Evolutionary conservation across 768 basidiomycete genomes (phyloP), one percentile per base, ranked within the genome.

Genomic region (Termitomyces sp.): DNA sequence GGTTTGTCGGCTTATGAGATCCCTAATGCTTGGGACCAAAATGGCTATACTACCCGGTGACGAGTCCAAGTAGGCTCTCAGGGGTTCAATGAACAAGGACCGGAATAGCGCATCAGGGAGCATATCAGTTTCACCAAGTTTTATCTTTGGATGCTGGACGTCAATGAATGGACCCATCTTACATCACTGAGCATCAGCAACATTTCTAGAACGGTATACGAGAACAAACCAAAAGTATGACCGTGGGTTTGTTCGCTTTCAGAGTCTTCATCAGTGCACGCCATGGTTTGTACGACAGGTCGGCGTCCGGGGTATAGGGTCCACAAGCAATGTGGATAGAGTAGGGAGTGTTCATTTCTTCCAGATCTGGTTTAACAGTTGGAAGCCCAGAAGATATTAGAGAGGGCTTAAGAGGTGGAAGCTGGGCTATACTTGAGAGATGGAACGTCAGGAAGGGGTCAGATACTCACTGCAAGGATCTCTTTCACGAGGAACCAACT

Each of bases 131-230:
- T 93, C 89, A 6, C 96, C 97, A 4, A 76, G 72, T 68, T 84
- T 87, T 63, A 98, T 82, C 53, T 78, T 75, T 2, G 89, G 83
- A 69, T 98, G 93, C 18, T 79, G 70, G 0, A 82, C 72, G 63
- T 98, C 94, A 45, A 98, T 74, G 69, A 98, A 99, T 1, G 97
- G 97, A 0, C 97, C 97, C 33, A 93, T 73, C 96, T 99, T 0
- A 45, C 11, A 16, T 50, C 15, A 50, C 20, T 41, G 34, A 41
- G 39, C 52, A 44, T 46, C 48, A 51, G 15, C 37, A 49, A 58
- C 20, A 58, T 46, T 54, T 31, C 30, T 11, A 18, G 22, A 27
- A 18, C 57, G 6, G 58, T 36, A 42, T 33, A 27, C 20, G 53
- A 55, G 18, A 55, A 36, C 50, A 18, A 68, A 96, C 96, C 56